phyloP scores from a whole-genome alignment of 768 basidiomycete species.

The Pleurotus citrinopileatus region DNA sequence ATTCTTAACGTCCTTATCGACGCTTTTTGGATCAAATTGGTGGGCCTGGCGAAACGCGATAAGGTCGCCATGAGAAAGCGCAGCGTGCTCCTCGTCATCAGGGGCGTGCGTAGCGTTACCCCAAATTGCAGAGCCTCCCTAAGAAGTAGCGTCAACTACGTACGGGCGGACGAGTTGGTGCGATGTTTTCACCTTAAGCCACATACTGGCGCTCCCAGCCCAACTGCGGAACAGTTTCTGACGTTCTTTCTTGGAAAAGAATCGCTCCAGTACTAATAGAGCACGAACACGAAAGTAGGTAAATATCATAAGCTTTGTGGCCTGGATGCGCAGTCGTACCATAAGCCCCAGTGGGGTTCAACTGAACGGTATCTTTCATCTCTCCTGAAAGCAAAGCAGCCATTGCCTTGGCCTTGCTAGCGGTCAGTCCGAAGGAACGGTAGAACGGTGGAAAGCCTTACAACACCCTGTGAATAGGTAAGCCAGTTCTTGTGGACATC shows the following conservation, averaged over 20 bases:
- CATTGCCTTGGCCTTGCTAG: constrained; percentile 85
- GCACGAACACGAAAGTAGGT: background rate
- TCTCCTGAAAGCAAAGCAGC: constrained; percentile 93
- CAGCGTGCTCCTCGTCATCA: constrained; percentile 59
- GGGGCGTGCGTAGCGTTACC: constrained; percentile 74
- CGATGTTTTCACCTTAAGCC: constrained; percentile 70
- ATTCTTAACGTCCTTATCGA: constrained; percentile 37
- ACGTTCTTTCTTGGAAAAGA: constrained; percentile 89
- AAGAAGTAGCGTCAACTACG: no score
- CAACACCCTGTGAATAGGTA: constrained; percentile 57
- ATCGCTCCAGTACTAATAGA: constrained; percentile 68
- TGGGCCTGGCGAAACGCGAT: constrained; percentile 65
- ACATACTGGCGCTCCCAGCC: constrained; percentile 92
- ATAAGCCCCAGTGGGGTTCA: constrained; percentile 79
- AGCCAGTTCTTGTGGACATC: constrained; percentile 7
- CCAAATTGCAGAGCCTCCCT: constrained; percentile 87
- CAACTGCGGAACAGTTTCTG: constrained; percentile 90
- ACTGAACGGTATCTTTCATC: constrained; percentile 89
- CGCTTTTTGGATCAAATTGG: constrained; percentile 19
- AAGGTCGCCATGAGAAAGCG: constrained; percentile 76
- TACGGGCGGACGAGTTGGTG: no score
- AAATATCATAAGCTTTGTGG: background rate
- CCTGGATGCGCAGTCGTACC: constrained; percentile 46
- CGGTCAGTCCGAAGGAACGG: background rate
- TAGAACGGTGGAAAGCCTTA: constrained; percentile 30